Evolutionary conservation across 306 rosid genomes (phyloP), one percentile per base, ranked within the genome.

Genomic region (Lathyrus sativus): DNA sequence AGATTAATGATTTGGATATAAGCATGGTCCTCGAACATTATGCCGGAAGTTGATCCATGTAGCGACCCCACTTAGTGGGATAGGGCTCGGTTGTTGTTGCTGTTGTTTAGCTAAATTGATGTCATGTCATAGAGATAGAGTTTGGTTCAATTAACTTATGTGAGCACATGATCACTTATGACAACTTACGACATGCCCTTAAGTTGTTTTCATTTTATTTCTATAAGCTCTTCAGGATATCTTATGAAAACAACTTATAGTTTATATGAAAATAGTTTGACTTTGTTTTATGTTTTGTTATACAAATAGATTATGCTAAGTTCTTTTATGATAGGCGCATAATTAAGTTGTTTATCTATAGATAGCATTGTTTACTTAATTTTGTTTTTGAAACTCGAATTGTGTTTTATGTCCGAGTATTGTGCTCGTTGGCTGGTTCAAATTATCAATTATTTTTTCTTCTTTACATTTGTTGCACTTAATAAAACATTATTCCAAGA

Each of bases 391-490:
- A 22, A 9, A 73, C 35, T 33, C 13, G 24, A 18, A 13, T 24
- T 53, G 37, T 76, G 35, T 41, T 74, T 41, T 65, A 2, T 42
- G 15, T 31, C 44, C 50, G 1, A 38, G 6, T 39, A 4, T 26
- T 63, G 50, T 12, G 41, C 72, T 50, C 46, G 29, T 42, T 31
- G 24, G 17, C 4, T 51, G 67, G 37, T 74, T 50, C 9, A 11
- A 54, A 26, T 26, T 5, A 4, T 48, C 57, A 15, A 0, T 24
- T 44, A 6, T 67, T 42, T 3, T 15, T 49, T 19, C 24, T 24
- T 55, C 24, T 24, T 55, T 1, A 10, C 61, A 2, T 55, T 3
- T 11, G 28, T 7, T 18, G 12, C 42, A 33, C 37, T 33, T 6
- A 6, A 60, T 22, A 1, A 14, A 54, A 10, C 60, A 24, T 54